These are phyloP conservation scores for Gossypium schwendimanii DNA, from an alignment of 441 rosid species.

Conservation along the genomic window DNA sequence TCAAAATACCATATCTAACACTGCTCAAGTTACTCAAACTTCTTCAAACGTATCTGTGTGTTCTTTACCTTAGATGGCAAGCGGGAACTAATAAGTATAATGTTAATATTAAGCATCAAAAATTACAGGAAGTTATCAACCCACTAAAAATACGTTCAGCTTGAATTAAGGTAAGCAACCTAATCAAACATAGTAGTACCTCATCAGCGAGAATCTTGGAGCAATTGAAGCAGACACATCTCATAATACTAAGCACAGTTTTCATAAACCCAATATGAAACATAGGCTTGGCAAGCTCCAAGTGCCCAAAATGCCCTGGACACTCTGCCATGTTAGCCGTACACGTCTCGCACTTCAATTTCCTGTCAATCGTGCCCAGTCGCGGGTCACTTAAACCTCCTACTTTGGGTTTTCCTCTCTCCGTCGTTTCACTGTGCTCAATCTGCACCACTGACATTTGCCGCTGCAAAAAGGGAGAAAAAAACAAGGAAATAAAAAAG, in stretches of 20 bases:
- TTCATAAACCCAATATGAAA: slow-evolving; percentile 90
- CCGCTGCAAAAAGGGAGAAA: slow-evolving; percentile 46
- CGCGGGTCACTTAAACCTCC: slow-evolving; percentile 82
- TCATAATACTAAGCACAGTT: slow-evolving; percentile 85
- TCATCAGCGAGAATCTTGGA: slow-evolving; percentile 84
- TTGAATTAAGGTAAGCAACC: background rate
- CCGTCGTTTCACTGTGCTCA: slow-evolving; percentile 85
- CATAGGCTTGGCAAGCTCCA: slow-evolving; percentile 99
- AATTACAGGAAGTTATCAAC: background rate
- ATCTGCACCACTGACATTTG: slow-evolving; percentile 94
- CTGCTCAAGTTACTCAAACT: background rate
- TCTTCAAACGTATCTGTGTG: background rate
- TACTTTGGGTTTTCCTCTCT: slow-evolving; percentile 88
- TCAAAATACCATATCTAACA: background rate
- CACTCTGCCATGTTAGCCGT: slow-evolving; percentile 97
- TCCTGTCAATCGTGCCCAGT: slow-evolving; percentile 86
- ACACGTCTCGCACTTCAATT: slow-evolving; percentile 90
- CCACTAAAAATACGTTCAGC: background rate
- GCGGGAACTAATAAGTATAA: background rate
- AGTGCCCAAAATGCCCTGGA: slow-evolving; percentile 92
- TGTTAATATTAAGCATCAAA: background rate
- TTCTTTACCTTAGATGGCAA: background rate
- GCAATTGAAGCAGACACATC: slow-evolving; percentile 95
- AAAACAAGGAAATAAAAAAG: background rate
- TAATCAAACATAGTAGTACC: slow-evolving; percentile 31